These are phyloP conservation scores for Linum lewisii DNA, from an alignment of 345 rosid genomes.

Conservation along the genomic window DNA sequence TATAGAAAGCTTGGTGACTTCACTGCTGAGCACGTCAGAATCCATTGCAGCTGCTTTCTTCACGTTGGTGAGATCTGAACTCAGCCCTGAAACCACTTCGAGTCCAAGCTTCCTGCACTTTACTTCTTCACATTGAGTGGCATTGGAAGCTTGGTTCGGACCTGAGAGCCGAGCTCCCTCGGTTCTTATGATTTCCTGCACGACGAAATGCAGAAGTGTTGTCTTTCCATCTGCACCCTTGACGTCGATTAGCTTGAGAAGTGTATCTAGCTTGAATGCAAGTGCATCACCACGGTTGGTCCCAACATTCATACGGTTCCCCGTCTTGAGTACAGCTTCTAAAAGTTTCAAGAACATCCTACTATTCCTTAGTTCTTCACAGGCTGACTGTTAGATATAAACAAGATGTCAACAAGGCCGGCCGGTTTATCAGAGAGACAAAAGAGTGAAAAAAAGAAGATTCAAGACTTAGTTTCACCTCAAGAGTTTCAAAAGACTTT, in stretches of 20 bases:
- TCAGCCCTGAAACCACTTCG: constrained; percentile 80
- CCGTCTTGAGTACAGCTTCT: constrained; percentile 95
- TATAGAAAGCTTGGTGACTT: constrained; percentile 70
- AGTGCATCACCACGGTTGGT: constrained; percentile 97
- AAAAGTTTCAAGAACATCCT: constrained; percentile 90
- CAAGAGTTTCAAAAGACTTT: constrained; percentile 76
- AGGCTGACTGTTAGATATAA: constrained; percentile 53
- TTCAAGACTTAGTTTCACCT: constrained; percentile 35
- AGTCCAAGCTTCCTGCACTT: constrained; percentile 83
- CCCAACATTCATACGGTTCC: constrained; percentile 98
- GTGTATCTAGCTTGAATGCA: constrained; percentile 96
- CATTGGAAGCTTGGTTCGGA: constrained; percentile 22
- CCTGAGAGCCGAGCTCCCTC: constrained; percentile 85
- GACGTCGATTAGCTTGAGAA: constrained; percentile 87
- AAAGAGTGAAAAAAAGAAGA: neutral
- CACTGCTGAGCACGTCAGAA: constrained; percentile 73
- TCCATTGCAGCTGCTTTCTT: constrained; percentile 98
- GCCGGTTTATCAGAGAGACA: neutral
- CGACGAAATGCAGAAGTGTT: constrained; percentile 92
- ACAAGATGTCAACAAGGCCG: constrained; percentile 5
- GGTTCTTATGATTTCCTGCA: constrained; percentile 85
- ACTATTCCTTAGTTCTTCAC: constrained; percentile 82
- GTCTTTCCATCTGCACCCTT: constrained; percentile 97
- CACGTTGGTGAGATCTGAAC: constrained; percentile 67
- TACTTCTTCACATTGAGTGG: constrained; percentile 39